These are phyloP conservation scores for Macrolepiota albuminosa DNA, from an alignment of 768 basidiomycete species.

Conservation along the genomic window DNA sequence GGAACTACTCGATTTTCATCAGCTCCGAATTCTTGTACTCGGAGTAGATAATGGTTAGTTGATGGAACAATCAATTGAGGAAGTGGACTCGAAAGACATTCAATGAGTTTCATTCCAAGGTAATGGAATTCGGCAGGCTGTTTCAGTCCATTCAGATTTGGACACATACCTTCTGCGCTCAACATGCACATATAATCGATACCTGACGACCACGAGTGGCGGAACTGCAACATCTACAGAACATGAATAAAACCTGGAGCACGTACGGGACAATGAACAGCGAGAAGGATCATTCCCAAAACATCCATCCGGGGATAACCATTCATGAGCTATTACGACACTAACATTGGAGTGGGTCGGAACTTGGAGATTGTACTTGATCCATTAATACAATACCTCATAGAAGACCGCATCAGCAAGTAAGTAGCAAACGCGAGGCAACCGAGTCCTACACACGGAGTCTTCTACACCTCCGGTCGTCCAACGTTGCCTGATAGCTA, in stretches of 20 bases:
- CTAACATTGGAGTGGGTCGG: not conserved
- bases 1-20: constrained; percentile 1
- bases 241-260: not conserved
- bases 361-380: not conserved
- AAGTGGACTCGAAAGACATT: not conserved
- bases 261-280: not conserved
- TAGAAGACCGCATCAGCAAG: not conserved
- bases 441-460: not conserved
- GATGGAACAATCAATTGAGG: not conserved
- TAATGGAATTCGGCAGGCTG: not conserved
- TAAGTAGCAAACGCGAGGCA: not conserved
- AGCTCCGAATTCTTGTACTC: constrained; percentile 7
- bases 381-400: not conserved
- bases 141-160: not conserved
- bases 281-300: constrained; percentile 1
- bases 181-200: not conserved
- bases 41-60: not conserved
- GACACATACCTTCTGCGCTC: not conserved
- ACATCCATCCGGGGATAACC: constrained; percentile 9
- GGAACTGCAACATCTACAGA: not conserved
- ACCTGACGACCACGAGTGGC: not conserved
- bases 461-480: not conserved
- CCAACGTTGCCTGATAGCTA: not conserved
- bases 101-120: not conserved
- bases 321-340: not conserved